These are phyloP conservation scores for Spergularia marina DNA, from an alignment of 148 eudicot species.

Conservation along the genomic window DNA sequence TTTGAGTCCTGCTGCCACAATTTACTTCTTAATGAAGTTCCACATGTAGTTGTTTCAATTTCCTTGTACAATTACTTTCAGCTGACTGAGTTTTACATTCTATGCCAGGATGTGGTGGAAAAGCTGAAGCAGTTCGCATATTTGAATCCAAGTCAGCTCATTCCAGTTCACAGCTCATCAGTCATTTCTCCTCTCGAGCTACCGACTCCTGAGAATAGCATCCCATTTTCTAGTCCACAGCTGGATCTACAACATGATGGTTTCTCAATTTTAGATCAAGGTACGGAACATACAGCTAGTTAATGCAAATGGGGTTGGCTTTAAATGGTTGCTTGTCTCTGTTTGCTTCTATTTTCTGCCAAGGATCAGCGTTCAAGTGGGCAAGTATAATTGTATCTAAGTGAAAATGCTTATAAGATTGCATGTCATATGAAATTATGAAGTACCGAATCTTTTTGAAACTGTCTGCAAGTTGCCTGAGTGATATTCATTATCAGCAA, in stretches of 20 bases:
- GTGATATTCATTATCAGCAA: no score
- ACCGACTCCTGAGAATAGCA: conserved; percentile 15
- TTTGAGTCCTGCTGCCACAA: background rate
- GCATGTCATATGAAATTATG: no score
- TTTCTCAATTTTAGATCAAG: conserved; percentile 30
- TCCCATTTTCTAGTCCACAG: conserved; percentile 4
- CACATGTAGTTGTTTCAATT: background rate
- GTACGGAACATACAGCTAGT: conserved; percentile 18
- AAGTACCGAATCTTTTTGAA: no score
- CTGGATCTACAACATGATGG: conserved; percentile 24
- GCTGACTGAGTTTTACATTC: conserved; percentile 17
- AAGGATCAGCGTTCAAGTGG: background rate
- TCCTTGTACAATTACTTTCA: background rate
- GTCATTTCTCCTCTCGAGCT: conserved; percentile 12
- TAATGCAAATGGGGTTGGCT: background rate
- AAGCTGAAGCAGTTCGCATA: conserved; percentile 48
- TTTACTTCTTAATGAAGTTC: no score
- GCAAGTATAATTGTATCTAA: background rate
- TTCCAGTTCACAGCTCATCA: conserved; percentile 27
- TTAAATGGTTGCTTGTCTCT: background rate
- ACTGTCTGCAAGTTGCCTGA: no score
- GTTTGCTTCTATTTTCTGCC: background rate
- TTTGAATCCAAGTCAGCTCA: conserved; percentile 31
- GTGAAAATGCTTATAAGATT: background rate
- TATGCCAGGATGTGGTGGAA: conserved; percentile 53